These are phyloP conservation scores for Lasiosphaeria ovina DNA, from an alignment of 495 filamentous ascomycete genomes.

Conservation along the genomic window DNA sequence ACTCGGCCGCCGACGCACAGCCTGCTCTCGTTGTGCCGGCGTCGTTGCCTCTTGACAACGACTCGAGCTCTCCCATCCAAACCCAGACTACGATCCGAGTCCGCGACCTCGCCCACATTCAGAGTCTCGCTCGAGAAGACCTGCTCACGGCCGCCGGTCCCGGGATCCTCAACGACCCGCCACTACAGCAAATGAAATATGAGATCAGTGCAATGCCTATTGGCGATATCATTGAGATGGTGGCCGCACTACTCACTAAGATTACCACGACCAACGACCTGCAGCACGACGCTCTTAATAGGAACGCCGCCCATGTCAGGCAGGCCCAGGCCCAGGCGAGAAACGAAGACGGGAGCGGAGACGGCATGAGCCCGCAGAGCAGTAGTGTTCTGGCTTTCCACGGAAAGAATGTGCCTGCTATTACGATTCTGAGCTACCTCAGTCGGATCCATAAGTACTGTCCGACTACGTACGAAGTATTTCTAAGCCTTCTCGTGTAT, in stretches of 20 bases:
- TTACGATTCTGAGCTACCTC: constrained; percentile 94
- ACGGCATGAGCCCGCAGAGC: constrained; percentile 70
- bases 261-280: constrained; percentile 96
- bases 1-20: constrained; percentile 12
- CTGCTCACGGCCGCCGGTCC: constrained; percentile 48
- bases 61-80: constrained; percentile 20
- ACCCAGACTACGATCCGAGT: constrained; percentile 61
- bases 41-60: constrained; percentile 13
- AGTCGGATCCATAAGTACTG: constrained; percentile 98
- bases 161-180: constrained; percentile 48
- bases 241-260: constrained; percentile 95
- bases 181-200: constrained; percentile 62
- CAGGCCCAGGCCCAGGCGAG: constrained; percentile 42
- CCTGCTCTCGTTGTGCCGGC: constrained; percentile 20
- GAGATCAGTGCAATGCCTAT: constrained; percentile 99
- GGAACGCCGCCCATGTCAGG: constrained; percentile 47
- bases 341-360: constrained; percentile 55
- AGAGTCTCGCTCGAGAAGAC: constrained; percentile 79
- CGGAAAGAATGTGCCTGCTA: constrained; percentile 96
- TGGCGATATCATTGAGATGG: constrained; percentile 98
- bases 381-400: constrained; percentile 97
- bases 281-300: constrained; percentile 70
- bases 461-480: constrained; percentile 97
- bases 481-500: constrained; percentile 91
- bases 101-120: constrained; percentile 82